Percentiles rank a stretch among this genome's conserved stretches.
Conservation (phyloP, 2,329 filamentous ascomycete species). For the Setomelanomma holmii region DNA sequence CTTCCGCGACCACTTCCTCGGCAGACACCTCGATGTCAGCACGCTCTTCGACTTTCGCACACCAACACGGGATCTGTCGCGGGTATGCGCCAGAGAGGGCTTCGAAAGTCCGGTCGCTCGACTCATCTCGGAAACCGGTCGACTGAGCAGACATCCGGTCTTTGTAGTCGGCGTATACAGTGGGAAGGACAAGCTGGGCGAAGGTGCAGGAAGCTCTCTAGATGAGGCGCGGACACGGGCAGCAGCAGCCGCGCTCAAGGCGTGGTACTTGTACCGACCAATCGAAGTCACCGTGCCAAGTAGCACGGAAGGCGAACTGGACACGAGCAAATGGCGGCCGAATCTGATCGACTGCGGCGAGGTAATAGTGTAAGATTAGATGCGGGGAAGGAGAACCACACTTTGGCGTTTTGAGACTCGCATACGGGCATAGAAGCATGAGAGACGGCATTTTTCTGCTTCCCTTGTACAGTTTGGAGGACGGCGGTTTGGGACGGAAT, state of each 20-base stretch:
- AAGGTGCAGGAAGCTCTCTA: conserved; percentile 81
- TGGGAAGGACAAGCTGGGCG: conserved; percentile 87
- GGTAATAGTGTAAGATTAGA: conserved; percentile 54
- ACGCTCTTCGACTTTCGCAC: conserved; percentile 83
- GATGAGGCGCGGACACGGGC: conserved; percentile 80
- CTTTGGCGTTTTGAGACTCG: conserved; percentile 22
- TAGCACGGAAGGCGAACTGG: conserved; percentile 50
- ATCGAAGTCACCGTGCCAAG: conserved; percentile 60
- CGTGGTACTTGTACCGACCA: conserved; percentile 96
- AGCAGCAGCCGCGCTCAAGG: conserved; percentile 83
- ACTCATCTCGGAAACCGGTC: conserved; percentile 88
- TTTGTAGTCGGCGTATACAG: conserved; percentile 95
- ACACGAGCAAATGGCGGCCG: conserved; percentile 57
- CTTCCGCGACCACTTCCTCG: conserved; percentile 82
- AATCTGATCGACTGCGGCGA: conserved; percentile 65
- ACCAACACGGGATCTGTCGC: conserved; percentile 82
- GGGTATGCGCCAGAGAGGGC: conserved; percentile 85
- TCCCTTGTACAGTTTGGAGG: background rate
- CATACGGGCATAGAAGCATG: background rate
- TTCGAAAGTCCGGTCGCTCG: conserved; percentile 88
- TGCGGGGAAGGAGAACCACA: conserved; percentile 15
- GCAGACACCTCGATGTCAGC: conserved; percentile 76
- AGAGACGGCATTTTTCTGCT: conserved; percentile 15
- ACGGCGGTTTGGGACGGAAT: background rate
- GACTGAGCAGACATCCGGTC: conserved; percentile 82